Conservation (phyloP, 2,329 filamentous ascomycete species). For the Myriangium duriaei region DNA sequence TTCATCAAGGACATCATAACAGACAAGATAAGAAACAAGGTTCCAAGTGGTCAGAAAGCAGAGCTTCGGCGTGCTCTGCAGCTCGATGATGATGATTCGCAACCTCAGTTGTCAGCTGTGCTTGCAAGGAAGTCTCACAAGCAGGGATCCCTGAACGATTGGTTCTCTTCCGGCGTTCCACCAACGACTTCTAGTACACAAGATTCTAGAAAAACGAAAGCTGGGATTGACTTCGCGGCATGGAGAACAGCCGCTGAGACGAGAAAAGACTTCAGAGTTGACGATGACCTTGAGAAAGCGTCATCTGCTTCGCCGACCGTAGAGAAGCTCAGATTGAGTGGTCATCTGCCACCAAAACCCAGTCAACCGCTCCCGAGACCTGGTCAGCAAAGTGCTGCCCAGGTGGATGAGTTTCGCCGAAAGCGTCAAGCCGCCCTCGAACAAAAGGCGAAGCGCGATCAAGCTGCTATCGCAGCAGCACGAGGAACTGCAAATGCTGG, state of each 20-base stretch:
- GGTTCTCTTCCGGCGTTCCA: conserved; percentile 23
- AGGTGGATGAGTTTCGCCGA: conserved; percentile 51
- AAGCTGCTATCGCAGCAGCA: conserved; percentile 57
- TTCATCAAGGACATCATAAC: conserved; percentile 57
- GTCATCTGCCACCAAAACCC: conserved; percentile 17
- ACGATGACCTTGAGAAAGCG: conserved; percentile 21
- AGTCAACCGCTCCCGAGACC: conserved; percentile 14
- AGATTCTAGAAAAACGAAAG: conserved; percentile 14
- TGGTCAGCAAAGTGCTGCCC: conserved; percentile 26
- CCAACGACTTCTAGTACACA: conserved; percentile 16
- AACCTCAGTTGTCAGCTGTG: conserved; percentile 11
- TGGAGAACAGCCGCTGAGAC: conserved; percentile 23
- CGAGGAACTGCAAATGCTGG: conserved; percentile 57
- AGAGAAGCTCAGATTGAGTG: conserved; percentile 13
- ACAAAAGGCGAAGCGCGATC: conserved; percentile 59
- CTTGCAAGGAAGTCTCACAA: conserved; percentile 21
- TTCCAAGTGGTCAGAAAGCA: conserved; percentile 71
- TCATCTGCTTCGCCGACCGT: conserved; percentile 20
- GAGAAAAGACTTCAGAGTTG: conserved; percentile 44
- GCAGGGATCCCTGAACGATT: conserved; percentile 29
- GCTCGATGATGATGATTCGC: conserved; percentile 30
- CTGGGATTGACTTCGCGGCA: conserved; percentile 24
- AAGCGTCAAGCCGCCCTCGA: conserved; percentile 64
- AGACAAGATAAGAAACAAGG: conserved; percentile 58
- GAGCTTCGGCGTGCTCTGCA: conserved; percentile 58